Base-by-base conservation (phyloP, 345 rosid genomes). In the Lepidium sativum region DNA sequence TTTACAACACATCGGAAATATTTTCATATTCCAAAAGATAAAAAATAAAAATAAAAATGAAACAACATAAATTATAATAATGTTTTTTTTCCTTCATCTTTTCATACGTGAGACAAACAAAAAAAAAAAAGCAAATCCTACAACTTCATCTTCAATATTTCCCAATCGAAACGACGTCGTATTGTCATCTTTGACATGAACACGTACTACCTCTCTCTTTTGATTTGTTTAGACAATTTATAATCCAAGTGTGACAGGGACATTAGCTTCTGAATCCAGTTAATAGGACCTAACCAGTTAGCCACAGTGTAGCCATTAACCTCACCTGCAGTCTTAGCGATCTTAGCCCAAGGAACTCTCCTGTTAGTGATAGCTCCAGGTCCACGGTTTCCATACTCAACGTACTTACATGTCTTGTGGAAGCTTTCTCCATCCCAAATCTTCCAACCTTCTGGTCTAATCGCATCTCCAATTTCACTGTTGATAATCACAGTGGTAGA, bases 381-480 rank as follows among this genome's bases (percentile, higher is more conserved):
- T 12, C 97, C 94, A 2, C 71, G 67, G 81, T 91, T 88, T 6
- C 32, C 71, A 43, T 79, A 84, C 65, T 91, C 97, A 4, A 75
- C 77, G 66, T 79, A 83, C 65, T 40, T 76, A 45, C 49, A 76
- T 69, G 69, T 38, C 66, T 10, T 47, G 68, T 44, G 67, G 73
- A 57, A 55, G 6, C 15, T 65, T 9, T 61, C 68, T 21, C 80
- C 88, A 0, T 14, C 33, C 92, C 91, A 84, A 0, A 70, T 15
- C 6, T 6, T 48, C 85, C 87, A 88, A 8, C 96, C 97, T 3
- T 71, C 86, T 1, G 91, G 86, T 10, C 77, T 80, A 15, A 91
- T 79, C 65, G 84, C 38, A 44, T 86, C 96, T 0, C 83, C 96
- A 2, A 91, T 37, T 41, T 74, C 73, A 0, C 75, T 16, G 73